Evolutionary conservation across 768 basidiomycete species (phyloP).

Genomic region (Tulasnella sp.): DNA sequence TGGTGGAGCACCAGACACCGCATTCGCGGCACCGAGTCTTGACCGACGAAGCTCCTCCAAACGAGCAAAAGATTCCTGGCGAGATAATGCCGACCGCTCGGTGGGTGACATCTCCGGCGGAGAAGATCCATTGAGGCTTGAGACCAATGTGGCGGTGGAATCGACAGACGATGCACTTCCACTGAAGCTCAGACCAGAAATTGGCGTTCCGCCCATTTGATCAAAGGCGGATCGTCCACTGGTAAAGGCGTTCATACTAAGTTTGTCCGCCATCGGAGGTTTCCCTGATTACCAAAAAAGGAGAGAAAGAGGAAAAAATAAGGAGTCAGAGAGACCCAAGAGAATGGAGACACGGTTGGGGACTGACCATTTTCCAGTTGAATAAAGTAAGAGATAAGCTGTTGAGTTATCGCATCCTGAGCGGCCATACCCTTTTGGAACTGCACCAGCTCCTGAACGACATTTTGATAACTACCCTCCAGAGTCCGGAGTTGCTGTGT

Average conservation of each 20-base stretch:
- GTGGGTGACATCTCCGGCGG: constrained; percentile 12
- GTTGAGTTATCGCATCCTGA: constrained; percentile 75
- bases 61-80: constrained; percentile 7
- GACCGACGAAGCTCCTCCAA: constrained; percentile 8
- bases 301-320: constrained; percentile 17
- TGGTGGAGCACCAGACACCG: neutral
- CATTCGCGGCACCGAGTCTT: neutral
- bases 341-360: constrained; percentile 30
- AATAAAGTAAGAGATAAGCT: constrained; percentile 67
- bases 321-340: constrained; percentile 35
- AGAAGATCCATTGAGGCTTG: constrained; percentile 6
- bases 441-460: constrained; percentile 56
- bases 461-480: constrained; percentile 52
- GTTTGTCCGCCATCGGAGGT: constrained; percentile 3
- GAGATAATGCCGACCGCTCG: constrained; percentile 2
- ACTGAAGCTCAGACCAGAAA: constrained; percentile 6
- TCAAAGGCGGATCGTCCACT: too few species aligned
- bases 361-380: constrained; percentile 48
- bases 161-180: constrained; percentile 12
- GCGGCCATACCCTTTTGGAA: constrained; percentile 66
- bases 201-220: too few species aligned
- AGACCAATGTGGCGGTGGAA: constrained; percentile 8
- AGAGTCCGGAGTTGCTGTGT: constrained; percentile 41
- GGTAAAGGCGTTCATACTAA: too few species aligned
- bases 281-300: too few species aligned